Evolutionary conservation across 2,329 filamentous ascomycete genomes (phyloP).

Genomic region (Xenoacremonium recifei): DNA sequence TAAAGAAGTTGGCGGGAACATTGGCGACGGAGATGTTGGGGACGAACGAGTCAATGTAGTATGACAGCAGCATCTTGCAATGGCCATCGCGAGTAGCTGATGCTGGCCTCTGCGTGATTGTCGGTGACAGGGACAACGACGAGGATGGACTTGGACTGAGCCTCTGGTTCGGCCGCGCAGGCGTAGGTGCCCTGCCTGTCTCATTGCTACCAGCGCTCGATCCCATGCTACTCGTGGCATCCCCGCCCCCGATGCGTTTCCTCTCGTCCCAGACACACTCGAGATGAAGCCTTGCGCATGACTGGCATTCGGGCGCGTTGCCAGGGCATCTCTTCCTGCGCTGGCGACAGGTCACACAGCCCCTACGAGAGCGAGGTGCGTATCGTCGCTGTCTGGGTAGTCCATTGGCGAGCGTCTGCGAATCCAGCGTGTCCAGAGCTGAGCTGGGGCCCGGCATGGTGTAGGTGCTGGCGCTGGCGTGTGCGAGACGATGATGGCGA

Average conservation of each 20-base stretch:
- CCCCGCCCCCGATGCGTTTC: neutral
- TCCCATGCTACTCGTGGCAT: neutral
- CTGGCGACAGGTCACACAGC: conserved; percentile 11
- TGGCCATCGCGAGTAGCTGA: neutral
- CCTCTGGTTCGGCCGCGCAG: neutral
- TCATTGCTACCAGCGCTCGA: neutral
- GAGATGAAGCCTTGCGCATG: neutral
- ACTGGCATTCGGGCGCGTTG: neutral
- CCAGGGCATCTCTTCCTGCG: conserved; percentile 8
- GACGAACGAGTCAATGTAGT: conserved; percentile 7
- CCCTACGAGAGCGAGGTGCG: conserved; percentile 3
- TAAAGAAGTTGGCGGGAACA: conserved; percentile 1
- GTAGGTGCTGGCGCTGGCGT: no score
- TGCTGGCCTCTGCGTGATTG: neutral
- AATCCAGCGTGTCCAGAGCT: no score
- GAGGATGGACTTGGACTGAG: neutral
- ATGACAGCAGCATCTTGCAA: conserved; percentile 4
- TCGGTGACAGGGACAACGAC: no score
- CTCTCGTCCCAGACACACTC: neutral
- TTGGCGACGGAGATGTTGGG: conserved; percentile 3
- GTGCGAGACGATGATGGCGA: no score
- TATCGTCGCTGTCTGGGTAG: conserved; percentile 27
- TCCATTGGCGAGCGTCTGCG: no score
- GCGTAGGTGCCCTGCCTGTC: neutral
- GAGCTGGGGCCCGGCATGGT: no score